These are phyloP conservation scores for Fereydounia khargensis DNA, from an alignment of 1,284 basidiomycete genomes.

Conservation along the genomic window DNA sequence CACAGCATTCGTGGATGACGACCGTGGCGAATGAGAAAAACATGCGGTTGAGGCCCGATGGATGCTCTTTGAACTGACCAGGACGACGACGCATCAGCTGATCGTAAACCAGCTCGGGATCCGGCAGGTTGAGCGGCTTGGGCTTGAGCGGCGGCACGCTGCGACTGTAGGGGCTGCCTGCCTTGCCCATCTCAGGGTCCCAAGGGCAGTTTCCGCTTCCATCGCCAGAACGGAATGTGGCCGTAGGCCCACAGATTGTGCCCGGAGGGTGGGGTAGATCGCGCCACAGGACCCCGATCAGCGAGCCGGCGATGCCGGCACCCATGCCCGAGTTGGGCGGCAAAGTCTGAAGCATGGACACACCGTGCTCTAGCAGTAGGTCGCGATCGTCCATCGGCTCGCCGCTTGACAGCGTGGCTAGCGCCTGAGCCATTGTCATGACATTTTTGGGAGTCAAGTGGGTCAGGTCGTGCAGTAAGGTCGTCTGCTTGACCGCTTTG, in stretches of 20 bases:
- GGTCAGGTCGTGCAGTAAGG: constrained; percentile 2
- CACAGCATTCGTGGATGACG: constrained; percentile 22
- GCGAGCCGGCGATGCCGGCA: not conserved
- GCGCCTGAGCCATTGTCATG: constrained; percentile 3
- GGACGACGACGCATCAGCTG: constrained; percentile 4
- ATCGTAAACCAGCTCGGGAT: constrained; percentile 19
- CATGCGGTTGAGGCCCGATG: constrained; percentile 11
- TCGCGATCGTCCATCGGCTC: constrained; percentile 16
- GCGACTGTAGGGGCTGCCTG: constrained; percentile 68
- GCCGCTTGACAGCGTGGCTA: constrained; percentile 4
- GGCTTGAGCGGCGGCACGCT: constrained; percentile 67
- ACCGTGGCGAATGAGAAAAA: constrained; percentile 16
- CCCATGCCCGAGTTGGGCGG: not conserved
- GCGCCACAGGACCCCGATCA: constrained; percentile 10
- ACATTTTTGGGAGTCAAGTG: constrained; percentile 1
- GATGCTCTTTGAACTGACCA: constrained; percentile 8
- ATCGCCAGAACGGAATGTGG: constrained; percentile 35
- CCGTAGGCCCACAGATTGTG: constrained; percentile 63
- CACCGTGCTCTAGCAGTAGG: constrained; percentile 15
- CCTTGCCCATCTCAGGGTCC: constrained; percentile 70
- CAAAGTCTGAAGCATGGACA: constrained; percentile 11
- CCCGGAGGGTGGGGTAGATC: constrained; percentile 73
- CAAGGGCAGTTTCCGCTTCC: constrained; percentile 67
- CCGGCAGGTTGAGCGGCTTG: constrained; percentile 10
- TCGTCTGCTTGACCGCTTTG: constrained; percentile 1